phyloP scores from a whole-genome alignment of 2,329 filamentous ascomycete genomes.

The Knufia petricola region DNA sequence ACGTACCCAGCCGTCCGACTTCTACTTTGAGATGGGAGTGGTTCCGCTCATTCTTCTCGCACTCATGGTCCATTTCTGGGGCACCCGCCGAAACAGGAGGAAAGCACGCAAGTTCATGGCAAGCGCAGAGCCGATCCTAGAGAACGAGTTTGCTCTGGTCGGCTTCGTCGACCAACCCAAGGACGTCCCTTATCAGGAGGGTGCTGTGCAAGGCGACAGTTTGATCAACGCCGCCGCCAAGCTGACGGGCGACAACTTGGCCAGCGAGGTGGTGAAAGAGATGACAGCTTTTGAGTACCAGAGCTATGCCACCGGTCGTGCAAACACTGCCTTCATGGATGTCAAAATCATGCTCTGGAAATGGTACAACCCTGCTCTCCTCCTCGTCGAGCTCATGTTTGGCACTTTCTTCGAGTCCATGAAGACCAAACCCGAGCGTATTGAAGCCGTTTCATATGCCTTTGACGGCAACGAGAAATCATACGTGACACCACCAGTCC shows the following conservation, averaged over 20 bases:
- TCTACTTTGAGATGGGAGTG: conserved; percentile 77
- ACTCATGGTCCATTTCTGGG: conserved; percentile 69
- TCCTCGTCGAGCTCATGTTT: conserved; percentile 57
- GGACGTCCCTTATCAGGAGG: conserved; percentile 33
- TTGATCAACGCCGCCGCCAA: conserved; percentile 29
- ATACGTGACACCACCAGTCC: conserved; percentile 56
- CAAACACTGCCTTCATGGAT: conserved; percentile 87
- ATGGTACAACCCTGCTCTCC: conserved; percentile 70
- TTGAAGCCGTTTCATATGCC: conserved; percentile 71
- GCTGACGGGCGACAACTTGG: conserved; percentile 32
- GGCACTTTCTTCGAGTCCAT: conserved; percentile 75
- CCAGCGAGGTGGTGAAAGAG: conserved; percentile 64
- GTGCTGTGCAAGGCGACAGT: conserved; percentile 33
- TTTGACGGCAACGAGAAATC: conserved; percentile 87
- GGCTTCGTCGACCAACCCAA: conserved; percentile 58
- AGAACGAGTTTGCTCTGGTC: conserved; percentile 75
- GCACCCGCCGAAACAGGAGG: conserved; percentile 66
- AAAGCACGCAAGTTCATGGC: conserved; percentile 74
- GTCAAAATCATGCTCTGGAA: conserved; percentile 72
- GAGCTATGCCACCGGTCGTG: conserved; percentile 79
- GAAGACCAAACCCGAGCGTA: conserved; percentile 56
- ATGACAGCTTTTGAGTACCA: conserved; percentile 78
- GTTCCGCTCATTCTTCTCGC: conserved; percentile 65
- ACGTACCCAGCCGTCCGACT: conserved; percentile 73
- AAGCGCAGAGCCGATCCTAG: conserved; percentile 61